These are phyloP conservation scores for Leptodontidium sp. DNA, from an alignment of 2,329 filamentous ascomycete species.

Conservation along the genomic window DNA sequence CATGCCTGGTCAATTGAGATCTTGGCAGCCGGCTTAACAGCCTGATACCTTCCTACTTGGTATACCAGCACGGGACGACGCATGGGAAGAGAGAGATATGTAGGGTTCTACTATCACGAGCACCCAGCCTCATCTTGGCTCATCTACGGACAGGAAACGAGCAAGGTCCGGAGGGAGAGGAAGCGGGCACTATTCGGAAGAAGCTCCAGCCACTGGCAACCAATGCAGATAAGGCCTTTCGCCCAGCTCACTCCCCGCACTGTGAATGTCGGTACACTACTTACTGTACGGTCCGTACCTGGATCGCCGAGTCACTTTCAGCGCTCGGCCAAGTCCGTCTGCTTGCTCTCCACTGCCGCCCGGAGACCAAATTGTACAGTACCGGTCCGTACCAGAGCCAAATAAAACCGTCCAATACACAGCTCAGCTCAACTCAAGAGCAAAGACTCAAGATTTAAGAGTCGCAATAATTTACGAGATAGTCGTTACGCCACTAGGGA, in stretches of 20 bases:
- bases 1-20: background rate
- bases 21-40: background rate
- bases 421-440: too few relatives aligned
- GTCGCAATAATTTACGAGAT: too few relatives aligned
- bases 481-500: too few relatives aligned
- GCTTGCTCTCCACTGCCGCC: background rate
- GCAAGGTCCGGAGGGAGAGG: too few relatives aligned
- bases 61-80: background rate
- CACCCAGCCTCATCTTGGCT: background rate
- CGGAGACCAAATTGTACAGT: background rate
- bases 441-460: too few relatives aligned
- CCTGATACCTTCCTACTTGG: conserved; percentile 13
- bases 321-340: too few relatives aligned
- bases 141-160: background rate
- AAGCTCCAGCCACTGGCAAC: background rate
- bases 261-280: background rate
- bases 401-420: too few relatives aligned
- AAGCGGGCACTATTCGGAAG: background rate
- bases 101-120: conserved; percentile 2
- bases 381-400: too few relatives aligned
- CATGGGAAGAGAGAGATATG: background rate
- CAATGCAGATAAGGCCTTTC: background rate
- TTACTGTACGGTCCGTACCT: too few relatives aligned
- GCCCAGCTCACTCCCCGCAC: background rate
- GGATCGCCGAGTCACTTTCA: background rate